Evolutionary conservation across 371 early-diverging fungal species (phyloP).

Genomic region (Funneliformis caledonium): DNA sequence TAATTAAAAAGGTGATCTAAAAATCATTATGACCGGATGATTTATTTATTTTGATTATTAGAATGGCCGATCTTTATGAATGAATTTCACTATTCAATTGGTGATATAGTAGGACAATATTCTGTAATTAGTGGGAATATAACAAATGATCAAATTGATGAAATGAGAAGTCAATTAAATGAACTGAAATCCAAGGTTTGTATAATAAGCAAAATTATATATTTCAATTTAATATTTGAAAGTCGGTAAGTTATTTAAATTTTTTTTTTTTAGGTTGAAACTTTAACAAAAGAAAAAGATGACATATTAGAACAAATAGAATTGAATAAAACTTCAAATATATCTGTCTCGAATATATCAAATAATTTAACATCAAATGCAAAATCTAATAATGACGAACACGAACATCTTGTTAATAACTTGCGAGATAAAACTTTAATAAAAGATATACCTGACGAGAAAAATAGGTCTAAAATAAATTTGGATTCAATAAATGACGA

Average conservation of each 20-base stretch:
- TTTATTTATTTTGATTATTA: background rate
- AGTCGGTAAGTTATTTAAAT: background rate
- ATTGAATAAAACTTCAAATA: background rate
- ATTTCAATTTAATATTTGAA: slow-evolving; percentile 30
- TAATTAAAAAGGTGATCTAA: background rate
- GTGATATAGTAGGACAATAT: slow-evolving; percentile 59
- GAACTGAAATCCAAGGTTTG: slow-evolving; percentile 1
- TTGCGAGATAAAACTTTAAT: too few relatives aligned
- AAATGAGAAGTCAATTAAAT: background rate
- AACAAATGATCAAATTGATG: background rate
- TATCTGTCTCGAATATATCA: background rate
- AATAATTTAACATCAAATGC: background rate
- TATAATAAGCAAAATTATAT: background rate
- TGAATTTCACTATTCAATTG: slow-evolving; percentile 37
- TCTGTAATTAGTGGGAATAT: background rate
- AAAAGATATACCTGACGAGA: too few relatives aligned
- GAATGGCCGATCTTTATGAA: slow-evolving; percentile 39
- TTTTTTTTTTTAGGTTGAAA: slow-evolving; percentile 4
- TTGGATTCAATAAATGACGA: background rate
- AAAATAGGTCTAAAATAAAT: background rate
- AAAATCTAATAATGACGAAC: too few relatives aligned
- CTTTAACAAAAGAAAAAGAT: background rate
- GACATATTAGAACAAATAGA: background rate
- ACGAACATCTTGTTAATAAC: too few relatives aligned
- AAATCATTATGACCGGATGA: background rate